phyloP scores from a whole-genome alignment of 2,329 filamentous ascomycete species.

The Ophiostoma montium region DNA sequence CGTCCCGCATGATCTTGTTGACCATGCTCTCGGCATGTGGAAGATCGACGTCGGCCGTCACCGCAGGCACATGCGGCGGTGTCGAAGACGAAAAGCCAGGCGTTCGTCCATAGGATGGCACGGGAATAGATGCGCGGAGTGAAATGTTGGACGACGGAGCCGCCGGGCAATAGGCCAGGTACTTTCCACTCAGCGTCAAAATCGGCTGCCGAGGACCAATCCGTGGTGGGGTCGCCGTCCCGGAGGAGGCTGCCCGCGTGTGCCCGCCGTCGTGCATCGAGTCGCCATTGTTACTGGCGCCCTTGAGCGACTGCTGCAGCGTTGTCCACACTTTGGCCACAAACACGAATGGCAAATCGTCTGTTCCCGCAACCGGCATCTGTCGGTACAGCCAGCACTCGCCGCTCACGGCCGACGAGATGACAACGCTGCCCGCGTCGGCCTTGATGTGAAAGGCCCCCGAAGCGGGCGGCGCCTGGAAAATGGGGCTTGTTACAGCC shows the following conservation, averaged over 20 bases:
- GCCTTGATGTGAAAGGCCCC: constrained; percentile 63
- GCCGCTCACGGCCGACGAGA: constrained; percentile 71
- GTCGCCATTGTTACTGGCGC: constrained; percentile 22
- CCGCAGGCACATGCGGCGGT: constrained; percentile 53
- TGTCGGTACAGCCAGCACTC: constrained; percentile 70
- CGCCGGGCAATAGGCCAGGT: constrained; percentile 65
- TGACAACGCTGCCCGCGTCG: constrained; percentile 54
- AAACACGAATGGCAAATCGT: constrained; percentile 41
- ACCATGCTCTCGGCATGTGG: constrained; percentile 57
- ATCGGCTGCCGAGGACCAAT: constrained; percentile 45
- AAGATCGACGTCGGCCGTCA: constrained; percentile 57
- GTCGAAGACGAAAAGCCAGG: constrained; percentile 45
- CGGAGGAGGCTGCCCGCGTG: constrained; percentile 12
- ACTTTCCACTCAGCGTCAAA: constrained; percentile 54
- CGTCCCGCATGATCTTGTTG: constrained; percentile 65
- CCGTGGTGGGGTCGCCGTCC: constrained; percentile 25
- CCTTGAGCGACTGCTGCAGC: constrained; percentile 47
- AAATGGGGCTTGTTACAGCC: constrained; percentile 46
- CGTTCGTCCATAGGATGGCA: constrained; percentile 39
- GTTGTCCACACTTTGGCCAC: constrained; percentile 88
- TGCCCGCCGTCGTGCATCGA: constrained; percentile 25
- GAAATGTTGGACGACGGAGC: constrained; percentile 56
- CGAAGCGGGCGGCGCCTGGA: constrained; percentile 53
- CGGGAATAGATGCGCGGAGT: constrained; percentile 49
- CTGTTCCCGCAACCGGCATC: constrained; percentile 27